These are phyloP conservation scores for Cucumis cinereus DNA, from an alignment of 306 rosid species.

Conservation along the genomic window DNA sequence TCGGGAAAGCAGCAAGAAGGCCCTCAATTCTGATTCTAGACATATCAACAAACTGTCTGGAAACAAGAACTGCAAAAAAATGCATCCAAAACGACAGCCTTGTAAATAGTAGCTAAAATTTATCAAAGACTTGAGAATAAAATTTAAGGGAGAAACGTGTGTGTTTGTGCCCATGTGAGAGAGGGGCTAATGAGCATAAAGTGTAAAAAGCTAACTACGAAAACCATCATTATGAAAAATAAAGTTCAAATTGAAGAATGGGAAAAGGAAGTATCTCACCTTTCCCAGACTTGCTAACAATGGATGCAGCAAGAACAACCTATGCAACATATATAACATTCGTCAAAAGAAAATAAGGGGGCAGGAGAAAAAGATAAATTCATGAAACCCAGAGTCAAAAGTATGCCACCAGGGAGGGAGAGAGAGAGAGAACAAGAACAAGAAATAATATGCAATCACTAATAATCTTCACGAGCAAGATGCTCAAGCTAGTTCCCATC, in stretches of 20 bases:
- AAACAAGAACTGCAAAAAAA: constrained; percentile 63
- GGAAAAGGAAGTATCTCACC: constrained; percentile 34
- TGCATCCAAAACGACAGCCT: neutral
- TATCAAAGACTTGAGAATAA: neutral
- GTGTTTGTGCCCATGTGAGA: neutral
- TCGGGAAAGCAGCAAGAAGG: constrained; percentile 94
- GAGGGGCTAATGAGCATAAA: neutral
- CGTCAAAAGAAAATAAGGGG: neutral
- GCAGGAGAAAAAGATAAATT: neutral
- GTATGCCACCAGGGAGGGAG: neutral
- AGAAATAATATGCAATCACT: neutral
- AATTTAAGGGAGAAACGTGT: neutral
- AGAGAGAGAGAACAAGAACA: neutral
- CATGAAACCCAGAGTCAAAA: neutral
- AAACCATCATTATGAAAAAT: neutral
- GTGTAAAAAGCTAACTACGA: neutral
- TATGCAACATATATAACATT: constrained; percentile 17
- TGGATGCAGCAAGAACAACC: constrained; percentile 94
- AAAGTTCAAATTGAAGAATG: neutral
- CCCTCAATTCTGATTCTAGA: constrained; percentile 93
- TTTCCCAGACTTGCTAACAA: constrained; percentile 85
- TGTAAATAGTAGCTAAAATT: neutral
- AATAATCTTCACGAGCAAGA: neutral
- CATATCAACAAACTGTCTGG: constrained; percentile 92
- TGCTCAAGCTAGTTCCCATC: neutral